A percentile compares a stretch with the other conserved stretches of the same genome.
Conservation (phyloP, 1,139 yeast genomes). For the Blastobotrys persicus region DNA sequence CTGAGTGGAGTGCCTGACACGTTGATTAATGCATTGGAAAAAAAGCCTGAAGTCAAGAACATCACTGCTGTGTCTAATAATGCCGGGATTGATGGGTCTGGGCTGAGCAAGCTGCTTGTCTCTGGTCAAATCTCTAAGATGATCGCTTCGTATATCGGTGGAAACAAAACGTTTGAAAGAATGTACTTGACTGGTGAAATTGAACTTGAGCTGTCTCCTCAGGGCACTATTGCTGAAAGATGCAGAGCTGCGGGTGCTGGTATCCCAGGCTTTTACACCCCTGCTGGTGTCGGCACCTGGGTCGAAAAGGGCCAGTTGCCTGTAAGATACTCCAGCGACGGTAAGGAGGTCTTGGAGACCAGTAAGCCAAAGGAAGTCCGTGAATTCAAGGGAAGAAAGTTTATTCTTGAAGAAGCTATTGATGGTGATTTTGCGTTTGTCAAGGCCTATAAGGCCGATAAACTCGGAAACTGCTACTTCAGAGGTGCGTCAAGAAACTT, state of each 20-base stretch:
- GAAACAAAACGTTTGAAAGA: constrained; percentile 44
- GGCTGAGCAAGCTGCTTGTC: constrained; percentile 44
- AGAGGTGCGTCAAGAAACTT: constrained; percentile 45
- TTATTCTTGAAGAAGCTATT: constrained; percentile 42
- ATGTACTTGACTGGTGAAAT: constrained; percentile 45
- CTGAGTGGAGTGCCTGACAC: constrained; percentile 50
- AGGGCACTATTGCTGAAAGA: constrained; percentile 51
- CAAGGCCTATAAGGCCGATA: constrained; percentile 44
- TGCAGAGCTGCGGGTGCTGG: constrained; percentile 52
- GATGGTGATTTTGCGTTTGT: constrained; percentile 44
- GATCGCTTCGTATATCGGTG: constrained; percentile 49
- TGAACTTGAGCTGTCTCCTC: constrained; percentile 49
- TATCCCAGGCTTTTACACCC: constrained; percentile 50
- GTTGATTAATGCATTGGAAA: constrained; percentile 40
- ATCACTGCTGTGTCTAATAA: constrained; percentile 52
- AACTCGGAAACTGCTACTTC: constrained; percentile 45
- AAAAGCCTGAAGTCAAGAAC: constrained; percentile 36
- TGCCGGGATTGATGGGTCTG: constrained; percentile 50
- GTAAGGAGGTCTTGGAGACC: constrained; percentile 38
- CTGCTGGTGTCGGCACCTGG: constrained; percentile 53
- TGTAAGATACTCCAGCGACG: constrained; percentile 39
- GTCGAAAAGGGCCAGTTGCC: constrained; percentile 51
- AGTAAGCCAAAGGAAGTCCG: constrained; percentile 41
- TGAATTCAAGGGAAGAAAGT: constrained; percentile 42
- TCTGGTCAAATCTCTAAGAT: constrained; percentile 47